A percentile compares a stretch with the other conserved stretches of the same genome.
Conservation (phyloP, 2,329 filamentous ascomycete genomes). For the Ceratocystis variospora region DNA sequence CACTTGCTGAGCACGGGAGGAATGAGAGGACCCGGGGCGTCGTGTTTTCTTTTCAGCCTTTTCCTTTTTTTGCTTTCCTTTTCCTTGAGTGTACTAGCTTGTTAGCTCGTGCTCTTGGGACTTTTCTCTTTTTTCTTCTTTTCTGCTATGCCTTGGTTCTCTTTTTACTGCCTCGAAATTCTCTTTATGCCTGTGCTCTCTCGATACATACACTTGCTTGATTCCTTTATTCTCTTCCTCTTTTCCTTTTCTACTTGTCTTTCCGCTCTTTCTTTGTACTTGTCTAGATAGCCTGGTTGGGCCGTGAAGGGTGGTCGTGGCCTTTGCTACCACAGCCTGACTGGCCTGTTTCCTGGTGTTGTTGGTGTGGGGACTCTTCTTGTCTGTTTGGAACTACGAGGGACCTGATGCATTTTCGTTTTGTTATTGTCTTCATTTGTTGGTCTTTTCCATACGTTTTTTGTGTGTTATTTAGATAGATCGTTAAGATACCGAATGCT, state of each 20-base stretch:
- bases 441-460: neutral
- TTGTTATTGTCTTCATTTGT: neutral
- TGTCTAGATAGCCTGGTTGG: neutral
- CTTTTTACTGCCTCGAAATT: conserved; percentile 1
- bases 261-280: too few species aligned
- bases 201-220: neutral
- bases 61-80: neutral
- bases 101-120: neutral
- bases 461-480: neutral
- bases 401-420: neutral
- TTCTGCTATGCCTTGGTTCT: neutral
- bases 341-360: neutral
- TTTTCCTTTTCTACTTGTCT: too few species aligned
- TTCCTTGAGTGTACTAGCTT: neutral
- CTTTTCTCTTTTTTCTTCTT: neutral
- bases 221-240: neutral
- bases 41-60: neutral
- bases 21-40: neutral
- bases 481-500: neutral
- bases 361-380: too few species aligned
- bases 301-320: neutral
- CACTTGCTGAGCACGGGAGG: neutral
- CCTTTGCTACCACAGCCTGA: neutral
- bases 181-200: neutral
- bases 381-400: too few species aligned